Base-by-base conservation (phyloP, 768 basidiomycete species). In the Candolleomyces eurysporus region DNA sequence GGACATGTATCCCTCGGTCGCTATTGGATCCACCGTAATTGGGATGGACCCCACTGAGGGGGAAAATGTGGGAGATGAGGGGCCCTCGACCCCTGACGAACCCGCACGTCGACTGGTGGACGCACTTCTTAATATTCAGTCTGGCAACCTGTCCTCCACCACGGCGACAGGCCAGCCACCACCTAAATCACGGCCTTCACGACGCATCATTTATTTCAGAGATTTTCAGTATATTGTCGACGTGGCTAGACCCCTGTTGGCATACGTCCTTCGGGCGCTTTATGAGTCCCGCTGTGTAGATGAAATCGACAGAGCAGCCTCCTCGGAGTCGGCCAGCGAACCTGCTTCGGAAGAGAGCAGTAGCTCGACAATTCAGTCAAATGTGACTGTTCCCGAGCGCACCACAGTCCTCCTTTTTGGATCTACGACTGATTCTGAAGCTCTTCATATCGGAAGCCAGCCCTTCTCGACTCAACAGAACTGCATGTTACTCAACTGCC, bases 191-290 rank as follows among this genome's bases (percentile, higher is more conserved):
- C 36, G 36, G 36, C 36, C 36, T 1, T 7, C 36, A 7, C 36
- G 36, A 17, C 57, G 56, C 43, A 58, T 59, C 50, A 40, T 63
- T 46, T 63, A 60, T 45, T 30, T 58, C 60, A 56, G 63, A 16
- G 56, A 61, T 57, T 61, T 59, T 39, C 26, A 61, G 14, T 43
- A 40, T 21, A 64, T 62, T 31, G n/a, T 36, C 22, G 32, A n/a
- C 21, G 46, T 57, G 4, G 53, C 57, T 17, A 39, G 59, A 57
- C 57, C 61, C 13, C 32, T 61, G 11, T 36, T 61, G 40, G n/a
- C 55, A 36, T 46, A 51, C 42, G 19, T 61, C 21, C 40, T 59
- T 4, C 56, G 52, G 32, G 48, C 57, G 45, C 48, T 59, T 39
- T 43, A 61, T 22, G 48, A 43, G 16, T 7, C 26, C 16, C 32